Percentiles rank a stretch among this genome's conserved stretches.
Conservation (phyloP, 257 asterid species). For the Ajuga chamaepitys region DNA sequence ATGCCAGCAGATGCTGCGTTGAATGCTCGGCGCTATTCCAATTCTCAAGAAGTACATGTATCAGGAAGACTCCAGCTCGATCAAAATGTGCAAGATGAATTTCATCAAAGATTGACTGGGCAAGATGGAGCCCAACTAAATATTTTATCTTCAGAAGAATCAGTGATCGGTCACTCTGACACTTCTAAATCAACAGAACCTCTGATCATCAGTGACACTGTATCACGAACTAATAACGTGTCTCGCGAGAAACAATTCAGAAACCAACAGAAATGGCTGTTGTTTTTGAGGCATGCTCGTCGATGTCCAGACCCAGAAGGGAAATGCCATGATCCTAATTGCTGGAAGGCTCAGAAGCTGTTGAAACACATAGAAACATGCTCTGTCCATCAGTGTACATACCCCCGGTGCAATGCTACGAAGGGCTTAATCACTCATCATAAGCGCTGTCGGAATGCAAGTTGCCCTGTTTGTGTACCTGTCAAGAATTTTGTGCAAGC, state of each 20-base stretch:
- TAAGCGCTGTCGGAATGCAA: constrained; percentile 45
- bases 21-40: constrained; percentile 45
- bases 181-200: constrained; percentile 42
- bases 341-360: constrained; percentile 62
- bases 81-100: constrained; percentile 46
- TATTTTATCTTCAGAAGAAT: constrained; percentile 61
- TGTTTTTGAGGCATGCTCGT: constrained; percentile 87
- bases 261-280: constrained; percentile 80
- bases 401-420: constrained; percentile 62
- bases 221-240: constrained; percentile 32
- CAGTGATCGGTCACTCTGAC: constrained; percentile 46
- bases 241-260: constrained; percentile 51
- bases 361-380: constrained; percentile 65
- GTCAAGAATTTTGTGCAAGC: constrained; percentile 55
- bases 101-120: constrained; percentile 45
- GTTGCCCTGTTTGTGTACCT: constrained; percentile 85
- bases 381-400: constrained; percentile 33
- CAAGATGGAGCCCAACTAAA: constrained; percentile 67
- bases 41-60: constrained; percentile 44
- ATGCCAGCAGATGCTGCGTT: constrained; percentile 38
- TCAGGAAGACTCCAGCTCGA: constrained; percentile 35
- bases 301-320: constrained; percentile 78
- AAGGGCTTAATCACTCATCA: constrained; percentile 51
- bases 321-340: constrained; percentile 59
- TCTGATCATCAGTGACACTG: constrained; percentile 26